phyloP scores from a whole-genome alignment of 1,139 yeast species.

The Blastobotrys apis region DNA sequence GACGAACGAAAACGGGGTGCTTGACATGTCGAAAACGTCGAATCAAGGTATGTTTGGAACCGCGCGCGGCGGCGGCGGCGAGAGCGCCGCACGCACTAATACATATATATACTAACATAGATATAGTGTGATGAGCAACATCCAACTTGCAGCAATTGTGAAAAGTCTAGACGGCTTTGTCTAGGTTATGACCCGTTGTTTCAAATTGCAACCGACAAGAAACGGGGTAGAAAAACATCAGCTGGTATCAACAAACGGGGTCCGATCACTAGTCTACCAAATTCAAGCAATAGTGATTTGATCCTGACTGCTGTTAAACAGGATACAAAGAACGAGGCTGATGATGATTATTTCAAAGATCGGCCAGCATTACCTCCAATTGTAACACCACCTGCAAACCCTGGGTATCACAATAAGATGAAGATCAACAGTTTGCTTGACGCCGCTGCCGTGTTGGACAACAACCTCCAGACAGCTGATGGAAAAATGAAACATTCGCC shows the following conservation, averaged over 20 bases:
- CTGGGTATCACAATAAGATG: conserved; percentile 20
- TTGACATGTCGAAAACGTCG: conserved; percentile 67
- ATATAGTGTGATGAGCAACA: conserved; percentile 62
- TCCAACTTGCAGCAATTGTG: conserved; percentile 71
- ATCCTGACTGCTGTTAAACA: conserved; percentile 3
- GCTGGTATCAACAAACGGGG: background rate
- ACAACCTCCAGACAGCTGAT: background rate
- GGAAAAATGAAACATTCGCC: background rate
- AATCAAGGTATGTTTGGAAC: conserved; percentile 36
- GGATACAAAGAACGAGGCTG: background rate
- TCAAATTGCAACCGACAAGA: conserved; percentile 21
- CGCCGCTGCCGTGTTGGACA: conserved; percentile 29
- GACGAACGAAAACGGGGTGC: conserved; percentile 69
- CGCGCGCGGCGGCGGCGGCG: background rate
- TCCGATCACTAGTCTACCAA: background rate
- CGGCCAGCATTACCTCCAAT: background rate
- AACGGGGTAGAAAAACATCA: conserved; percentile 5
- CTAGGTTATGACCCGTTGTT: conserved; percentile 53
- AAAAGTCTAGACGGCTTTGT: conserved; percentile 63
- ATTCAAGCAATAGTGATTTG: background rate
- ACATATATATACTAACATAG: background rate
- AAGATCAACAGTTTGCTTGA: conserved; percentile 29
- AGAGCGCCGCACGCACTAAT: too few relatives aligned
- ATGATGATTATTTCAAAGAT: background rate
- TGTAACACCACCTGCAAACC: background rate